Evolutionary conservation across 148 eudicot genomes (phyloP), one percentile per base, ranked within the genome.

Genomic region (Vaccinium darrowii): DNA sequence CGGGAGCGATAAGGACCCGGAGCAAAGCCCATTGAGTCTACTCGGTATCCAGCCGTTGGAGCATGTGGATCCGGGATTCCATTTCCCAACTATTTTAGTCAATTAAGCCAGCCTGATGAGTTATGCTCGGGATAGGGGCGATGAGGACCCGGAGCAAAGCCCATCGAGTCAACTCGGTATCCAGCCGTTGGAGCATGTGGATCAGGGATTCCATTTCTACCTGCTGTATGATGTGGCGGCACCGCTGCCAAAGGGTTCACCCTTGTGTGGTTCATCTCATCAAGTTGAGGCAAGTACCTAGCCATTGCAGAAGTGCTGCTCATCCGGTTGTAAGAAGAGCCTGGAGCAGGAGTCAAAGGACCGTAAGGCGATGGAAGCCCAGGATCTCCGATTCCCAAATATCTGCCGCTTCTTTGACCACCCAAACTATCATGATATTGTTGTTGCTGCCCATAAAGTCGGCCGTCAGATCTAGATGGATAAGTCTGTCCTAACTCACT

Each of bases 31-130:
- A 79, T 39, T 3, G 76, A 74, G 79, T 78, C 84, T 39, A 54
- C 57, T 30, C 86, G 84, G 67, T 63, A 62, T 14, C 87, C 84
- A 10, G 79, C 86, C 15, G 36, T 73, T 0, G 88, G 85, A 9
- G 71, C 83, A 51, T 60, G 83, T 84, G 81, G 63, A 67, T 69
- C 63, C 81, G 82, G 85, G 53, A 75, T 84, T 3, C 56, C 71
- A 83, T 67, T 27, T 79, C 88, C 39, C 3, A 54, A 47, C 19
- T 13, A 11, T 36, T 36, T 84, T 84, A 87, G 14, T 89, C 90
- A 79, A 23, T 81, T 49, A n/a, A 91, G 69, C 92, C 92, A 91
- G 74, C 92, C 91, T 3, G 89, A 78, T 49, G 86, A 54, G 78
- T 71, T 54, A 27, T 78, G 84, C 57, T 62, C 88, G 12, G 87